Conservation (phyloP, 2,329 filamentous ascomycete species). For the Pseudogymnoascus sp. region DNA sequence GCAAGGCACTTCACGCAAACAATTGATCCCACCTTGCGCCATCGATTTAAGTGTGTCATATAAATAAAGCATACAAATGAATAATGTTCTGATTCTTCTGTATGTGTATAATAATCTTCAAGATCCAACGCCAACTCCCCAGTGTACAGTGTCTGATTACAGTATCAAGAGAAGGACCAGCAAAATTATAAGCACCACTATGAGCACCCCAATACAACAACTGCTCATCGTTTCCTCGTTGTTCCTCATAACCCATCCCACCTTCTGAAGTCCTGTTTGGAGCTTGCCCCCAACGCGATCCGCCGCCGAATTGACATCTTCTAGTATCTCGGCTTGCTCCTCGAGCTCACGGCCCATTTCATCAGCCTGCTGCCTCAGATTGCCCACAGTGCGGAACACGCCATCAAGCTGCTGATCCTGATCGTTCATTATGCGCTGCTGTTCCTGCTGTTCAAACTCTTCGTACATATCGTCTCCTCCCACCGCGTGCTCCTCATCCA, state of each 20-base stretch:
- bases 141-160: constrained; percentile 26
- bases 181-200: constrained; percentile 78
- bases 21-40: not conserved
- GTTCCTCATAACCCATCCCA: constrained; percentile 72
- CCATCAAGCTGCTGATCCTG: constrained; percentile 90
- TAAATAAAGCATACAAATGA: not conserved
- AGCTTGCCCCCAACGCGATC: constrained; percentile 82
- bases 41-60: not conserved
- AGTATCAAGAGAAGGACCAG: constrained; percentile 66
- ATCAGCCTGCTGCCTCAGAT: constrained; percentile 79
- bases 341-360: constrained; percentile 95
- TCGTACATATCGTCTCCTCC: constrained; percentile 46
- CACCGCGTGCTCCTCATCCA: constrained; percentile 23
- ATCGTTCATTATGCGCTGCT: constrained; percentile 84
- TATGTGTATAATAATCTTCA: not conserved
- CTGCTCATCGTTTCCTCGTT: constrained; percentile 86
- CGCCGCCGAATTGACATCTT: constrained; percentile 73
- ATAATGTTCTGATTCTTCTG: not conserved
- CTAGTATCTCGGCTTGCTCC: constrained; percentile 84
- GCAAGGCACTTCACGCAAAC: not conserved
- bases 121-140: not conserved
- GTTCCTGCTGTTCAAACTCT: constrained; percentile 83
- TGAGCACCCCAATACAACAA: constrained; percentile 83
- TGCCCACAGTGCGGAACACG: constrained; percentile 88
- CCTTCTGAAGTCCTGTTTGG: constrained; percentile 76